Conservation (phyloP, 768 basidiomycete species). For the Leucocoprinus sp. region DNA sequence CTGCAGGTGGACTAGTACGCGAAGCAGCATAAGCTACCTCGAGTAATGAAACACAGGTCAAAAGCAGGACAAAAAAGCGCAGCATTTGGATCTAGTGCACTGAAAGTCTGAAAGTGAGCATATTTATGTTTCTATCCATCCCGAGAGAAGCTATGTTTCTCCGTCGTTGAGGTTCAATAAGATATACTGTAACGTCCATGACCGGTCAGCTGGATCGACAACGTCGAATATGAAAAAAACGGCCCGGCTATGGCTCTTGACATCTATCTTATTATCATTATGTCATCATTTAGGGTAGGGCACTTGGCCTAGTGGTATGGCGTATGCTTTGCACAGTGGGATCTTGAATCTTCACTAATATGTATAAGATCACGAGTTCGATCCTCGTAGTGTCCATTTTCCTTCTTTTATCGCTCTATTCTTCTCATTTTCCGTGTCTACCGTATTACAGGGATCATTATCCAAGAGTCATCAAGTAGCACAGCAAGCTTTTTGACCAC, state of each 20-base stretch:
- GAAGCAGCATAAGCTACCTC: conserved; percentile 20
- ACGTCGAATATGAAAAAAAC: not conserved
- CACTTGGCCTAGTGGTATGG: conserved; percentile 14
- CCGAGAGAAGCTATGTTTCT: not conserved
- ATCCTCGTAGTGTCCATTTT: conserved; percentile 12
- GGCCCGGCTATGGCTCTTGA: conserved; percentile 4
- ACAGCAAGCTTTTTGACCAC: too few species aligned
- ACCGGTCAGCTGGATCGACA: conserved; percentile 1
- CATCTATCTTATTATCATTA: not conserved
- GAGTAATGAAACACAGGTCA: not conserved
- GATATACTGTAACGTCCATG: not conserved
- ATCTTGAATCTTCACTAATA: not conserved
- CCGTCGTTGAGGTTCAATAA: not conserved
- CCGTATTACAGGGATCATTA: too few species aligned
- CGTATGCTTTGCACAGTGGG: conserved; percentile 12
- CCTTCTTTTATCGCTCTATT: not conserved
- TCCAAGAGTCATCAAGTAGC: too few species aligned
- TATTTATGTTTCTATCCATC: not conserved
- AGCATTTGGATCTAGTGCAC: not conserved
- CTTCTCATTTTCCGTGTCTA: too few species aligned
- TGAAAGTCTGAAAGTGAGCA: too few species aligned
- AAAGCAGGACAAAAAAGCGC: not conserved
- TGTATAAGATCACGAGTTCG: conserved; percentile 14
- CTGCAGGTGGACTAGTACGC: conserved; percentile 34
- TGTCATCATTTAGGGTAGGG: not conserved